These are phyloP conservation scores for Trypanosoma boissoni DNA, from an alignment of 208 protist species.

Conservation along the genomic window DNA sequence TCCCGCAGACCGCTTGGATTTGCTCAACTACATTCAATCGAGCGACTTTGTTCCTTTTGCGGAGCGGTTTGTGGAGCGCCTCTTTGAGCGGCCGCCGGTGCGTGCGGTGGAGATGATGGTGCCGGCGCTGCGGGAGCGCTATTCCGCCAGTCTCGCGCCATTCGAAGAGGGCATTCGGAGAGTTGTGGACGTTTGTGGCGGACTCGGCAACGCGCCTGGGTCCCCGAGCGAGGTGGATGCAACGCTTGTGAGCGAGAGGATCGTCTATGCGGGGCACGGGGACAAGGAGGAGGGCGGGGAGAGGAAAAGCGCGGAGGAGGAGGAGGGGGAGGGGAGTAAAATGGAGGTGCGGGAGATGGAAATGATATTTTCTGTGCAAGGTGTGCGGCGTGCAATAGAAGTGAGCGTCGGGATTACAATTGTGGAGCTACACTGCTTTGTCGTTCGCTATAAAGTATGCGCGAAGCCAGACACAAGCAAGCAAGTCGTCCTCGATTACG, in stretches of 20 bases:
- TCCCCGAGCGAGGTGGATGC: slow-evolving; percentile 26
- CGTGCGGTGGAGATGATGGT: slow-evolving; percentile 67
- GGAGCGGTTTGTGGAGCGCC: slow-evolving; percentile 57
- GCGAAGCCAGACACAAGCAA: slow-evolving; percentile 49
- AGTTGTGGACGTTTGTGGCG: too few species aligned
- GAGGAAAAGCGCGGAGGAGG: slow-evolving; percentile 20
- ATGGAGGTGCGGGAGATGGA: slow-evolving; percentile 40
- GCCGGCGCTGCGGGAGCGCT: slow-evolving; percentile 45
- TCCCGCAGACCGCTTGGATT: slow-evolving; percentile 40
- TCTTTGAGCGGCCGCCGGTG: slow-evolving; percentile 47
- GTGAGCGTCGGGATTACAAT: slow-evolving; percentile 67
- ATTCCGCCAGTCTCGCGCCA: slow-evolving; percentile 26
- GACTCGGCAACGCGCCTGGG: too few species aligned
- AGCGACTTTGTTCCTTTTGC: slow-evolving; percentile 75
- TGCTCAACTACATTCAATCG: slow-evolving; percentile 54
- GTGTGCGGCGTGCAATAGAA: slow-evolving; percentile 44
- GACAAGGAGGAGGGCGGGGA: slow-evolving; percentile 20
- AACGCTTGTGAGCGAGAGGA: slow-evolving; percentile 21
- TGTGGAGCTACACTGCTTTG: slow-evolving; percentile 44
- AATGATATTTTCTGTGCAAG: slow-evolving; percentile 56
- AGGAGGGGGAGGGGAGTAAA: neutral
- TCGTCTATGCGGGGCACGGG: slow-evolving; percentile 16
- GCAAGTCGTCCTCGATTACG: slow-evolving; percentile 56
- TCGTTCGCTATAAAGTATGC: slow-evolving; percentile 58
- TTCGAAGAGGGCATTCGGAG: too few species aligned